phyloP scores from a whole-genome alignment of 805 yeast genomes.

The Cyberlindnera galapagoensis region DNA sequence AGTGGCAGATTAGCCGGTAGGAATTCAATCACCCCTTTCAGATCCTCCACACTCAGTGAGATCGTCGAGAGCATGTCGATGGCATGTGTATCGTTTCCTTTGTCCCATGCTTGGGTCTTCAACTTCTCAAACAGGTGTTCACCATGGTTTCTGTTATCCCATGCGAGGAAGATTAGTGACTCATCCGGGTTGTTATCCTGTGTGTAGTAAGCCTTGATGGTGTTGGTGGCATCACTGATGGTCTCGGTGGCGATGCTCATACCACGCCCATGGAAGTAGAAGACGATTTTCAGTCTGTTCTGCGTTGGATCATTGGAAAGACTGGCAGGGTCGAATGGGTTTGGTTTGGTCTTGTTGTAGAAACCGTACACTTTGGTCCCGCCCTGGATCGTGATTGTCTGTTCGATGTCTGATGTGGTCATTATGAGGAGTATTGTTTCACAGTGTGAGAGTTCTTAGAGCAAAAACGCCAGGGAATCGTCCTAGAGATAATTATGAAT shows the following conservation, averaged over 20 bases:
- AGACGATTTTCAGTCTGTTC: conserved; percentile 1
- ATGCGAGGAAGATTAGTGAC: conserved; percentile 13
- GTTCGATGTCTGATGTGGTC: too few relatives aligned
- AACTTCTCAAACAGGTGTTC: conserved; percentile 4
- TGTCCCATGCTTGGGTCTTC: conserved; percentile 11
- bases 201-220: conserved; percentile 5
- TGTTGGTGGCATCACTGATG: conserved; percentile 2
- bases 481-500: too few relatives aligned
- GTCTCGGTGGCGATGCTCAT: conserved; percentile 1
- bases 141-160: conserved; percentile 23
- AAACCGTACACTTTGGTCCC: conserved; percentile 7
- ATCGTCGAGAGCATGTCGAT: conserved; percentile 16
- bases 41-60: conserved; percentile 15
- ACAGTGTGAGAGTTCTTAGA: too few relatives aligned
- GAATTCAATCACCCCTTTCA: conserved; percentile 15
- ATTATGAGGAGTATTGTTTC: too few relatives aligned
- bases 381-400: too few relatives aligned
- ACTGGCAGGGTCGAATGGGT: conserved; percentile 4
- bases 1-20: conserved; percentile 11
- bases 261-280: conserved; percentile 8
- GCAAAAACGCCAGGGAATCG: too few relatives aligned
- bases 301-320: not conserved
- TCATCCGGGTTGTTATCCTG: not conserved
- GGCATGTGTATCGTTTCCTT: conserved; percentile 16
- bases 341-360: conserved; percentile 3